Evolutionary conservation across 352 stramenopile species (phyloP).

Genomic region (Aphanomyces cochlioides): DNA sequence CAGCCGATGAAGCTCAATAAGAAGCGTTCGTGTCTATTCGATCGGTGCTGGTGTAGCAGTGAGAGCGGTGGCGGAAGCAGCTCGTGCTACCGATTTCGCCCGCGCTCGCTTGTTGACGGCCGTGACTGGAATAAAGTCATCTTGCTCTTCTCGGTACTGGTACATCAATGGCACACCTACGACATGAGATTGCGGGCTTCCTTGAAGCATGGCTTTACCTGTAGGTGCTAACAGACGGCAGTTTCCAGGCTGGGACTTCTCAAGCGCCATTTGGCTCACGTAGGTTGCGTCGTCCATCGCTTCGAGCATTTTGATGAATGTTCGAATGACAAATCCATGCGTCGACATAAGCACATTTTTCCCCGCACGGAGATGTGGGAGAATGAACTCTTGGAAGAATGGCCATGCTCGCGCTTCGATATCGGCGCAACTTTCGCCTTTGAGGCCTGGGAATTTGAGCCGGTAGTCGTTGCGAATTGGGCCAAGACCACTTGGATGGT

Average conservation of each 20-base stretch:
- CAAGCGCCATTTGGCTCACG: conserved; percentile 78
- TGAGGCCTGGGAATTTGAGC: conserved; percentile 70
- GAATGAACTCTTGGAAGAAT: conserved; percentile 74
- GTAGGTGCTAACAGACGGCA: conserved; percentile 72
- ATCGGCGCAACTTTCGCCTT: conserved; percentile 78
- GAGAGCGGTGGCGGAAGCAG: too few relatives aligned
- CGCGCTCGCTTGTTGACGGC: conserved; percentile 52
- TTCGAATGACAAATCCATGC: conserved; percentile 81
- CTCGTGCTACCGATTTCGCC: conserved; percentile 38
- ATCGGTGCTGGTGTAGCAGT: too few relatives aligned
- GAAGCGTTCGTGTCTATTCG: too few relatives aligned
- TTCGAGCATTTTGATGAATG: conserved; percentile 80
- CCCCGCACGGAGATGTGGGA: conserved; percentile 63
- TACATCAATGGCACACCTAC: conserved; percentile 80
- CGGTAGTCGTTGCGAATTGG: conserved; percentile 79
- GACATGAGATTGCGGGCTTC: background rate
- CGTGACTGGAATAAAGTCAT: conserved; percentile 56
- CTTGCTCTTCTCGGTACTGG: conserved; percentile 59
- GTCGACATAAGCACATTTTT: conserved; percentile 77
- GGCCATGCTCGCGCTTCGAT: conserved; percentile 71
- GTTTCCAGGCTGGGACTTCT: conserved; percentile 70
- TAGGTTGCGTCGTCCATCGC: conserved; percentile 70
- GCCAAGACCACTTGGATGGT: conserved; percentile 61
- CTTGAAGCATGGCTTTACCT: conserved; percentile 26
- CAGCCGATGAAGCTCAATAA: background rate